Conservation (phyloP, 1,284 basidiomycete genomes). For the Schizopora paradoxa region DNA sequence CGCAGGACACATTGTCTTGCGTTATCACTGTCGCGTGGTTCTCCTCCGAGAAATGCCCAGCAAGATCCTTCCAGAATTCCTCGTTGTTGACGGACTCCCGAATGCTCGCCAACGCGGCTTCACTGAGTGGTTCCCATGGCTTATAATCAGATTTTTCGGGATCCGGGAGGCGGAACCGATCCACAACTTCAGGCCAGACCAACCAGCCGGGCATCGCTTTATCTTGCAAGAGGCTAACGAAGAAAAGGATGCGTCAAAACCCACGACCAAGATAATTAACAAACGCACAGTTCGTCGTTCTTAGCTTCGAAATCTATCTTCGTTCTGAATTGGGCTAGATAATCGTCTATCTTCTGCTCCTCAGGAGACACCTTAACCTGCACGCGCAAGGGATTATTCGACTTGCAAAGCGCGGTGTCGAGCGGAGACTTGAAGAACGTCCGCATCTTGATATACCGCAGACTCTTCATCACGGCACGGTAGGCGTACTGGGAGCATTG, state of each 20-base stretch:
- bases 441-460: slow-evolving; percentile 74
- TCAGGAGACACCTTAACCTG: slow-evolving; percentile 47
- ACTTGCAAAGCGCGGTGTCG: slow-evolving; percentile 50
- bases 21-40: slow-evolving; percentile 53
- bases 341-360: slow-evolving; percentile 48
- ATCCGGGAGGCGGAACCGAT: slow-evolving; percentile 46
- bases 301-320: slow-evolving; percentile 38
- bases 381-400: slow-evolving; percentile 55
- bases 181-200: slow-evolving; percentile 43
- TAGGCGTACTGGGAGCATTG: slow-evolving; percentile 52
- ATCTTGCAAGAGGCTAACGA: slow-evolving; percentile 39
- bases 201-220: slow-evolving; percentile 56
- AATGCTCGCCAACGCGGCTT: slow-evolving; percentile 42
- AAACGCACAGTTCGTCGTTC: too few relatives aligned
- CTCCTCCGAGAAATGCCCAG: slow-evolving; percentile 60
- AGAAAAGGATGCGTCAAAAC: slow-evolving; percentile 2
- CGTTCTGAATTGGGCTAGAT: slow-evolving; percentile 42
- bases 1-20: slow-evolving; percentile 64
- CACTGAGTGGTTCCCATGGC: slow-evolving; percentile 50
- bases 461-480: slow-evolving; percentile 59
- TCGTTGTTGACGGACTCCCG: slow-evolving; percentile 39
- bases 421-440: slow-evolving; percentile 56
- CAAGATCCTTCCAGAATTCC: slow-evolving; percentile 56
- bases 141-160: slow-evolving; percentile 42
- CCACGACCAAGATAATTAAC: background rate